These are phyloP conservation scores for Fragaria iinumae DNA, from an alignment of 306 rosid genomes.

Conservation along the genomic window DNA sequence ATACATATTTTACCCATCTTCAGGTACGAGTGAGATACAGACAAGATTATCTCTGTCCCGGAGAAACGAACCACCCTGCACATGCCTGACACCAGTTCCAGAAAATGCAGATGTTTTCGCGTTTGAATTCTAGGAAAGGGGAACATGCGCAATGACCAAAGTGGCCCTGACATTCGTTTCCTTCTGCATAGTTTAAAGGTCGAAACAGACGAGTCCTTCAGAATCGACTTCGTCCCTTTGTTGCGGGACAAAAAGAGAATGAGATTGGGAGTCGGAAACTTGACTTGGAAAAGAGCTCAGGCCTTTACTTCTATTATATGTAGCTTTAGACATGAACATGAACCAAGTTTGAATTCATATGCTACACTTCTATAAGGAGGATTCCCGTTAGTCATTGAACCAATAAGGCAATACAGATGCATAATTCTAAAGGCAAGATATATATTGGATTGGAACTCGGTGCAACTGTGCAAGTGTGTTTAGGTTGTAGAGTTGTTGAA, in stretches of 20 bases:
- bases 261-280: background rate
- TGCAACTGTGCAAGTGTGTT: too few relatives aligned
- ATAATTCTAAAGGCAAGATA: too few relatives aligned
- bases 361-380: background rate
- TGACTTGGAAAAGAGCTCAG: background rate
- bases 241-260: slow-evolving; percentile 9
- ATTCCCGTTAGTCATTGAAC: too few relatives aligned
- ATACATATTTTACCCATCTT: too few relatives aligned
- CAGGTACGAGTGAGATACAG: background rate
- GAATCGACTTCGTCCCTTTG: background rate
- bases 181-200: background rate
- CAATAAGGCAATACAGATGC: too few relatives aligned
- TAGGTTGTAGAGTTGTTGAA: background rate
- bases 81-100: slow-evolving; percentile 11
- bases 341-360: background rate
- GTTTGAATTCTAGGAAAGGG: slow-evolving; percentile 13
- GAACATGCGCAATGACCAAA: background rate
- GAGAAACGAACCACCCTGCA: slow-evolving; percentile 10
- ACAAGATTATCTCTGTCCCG: background rate
- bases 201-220: background rate
- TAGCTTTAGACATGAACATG: background rate
- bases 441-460: background rate
- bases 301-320: background rate
- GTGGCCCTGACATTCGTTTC: slow-evolving; percentile 15
- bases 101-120: slow-evolving; percentile 31